Evolutionary conservation across 306 rosid genomes (phyloP).

Genomic region (Abrus pulchellus): DNA sequence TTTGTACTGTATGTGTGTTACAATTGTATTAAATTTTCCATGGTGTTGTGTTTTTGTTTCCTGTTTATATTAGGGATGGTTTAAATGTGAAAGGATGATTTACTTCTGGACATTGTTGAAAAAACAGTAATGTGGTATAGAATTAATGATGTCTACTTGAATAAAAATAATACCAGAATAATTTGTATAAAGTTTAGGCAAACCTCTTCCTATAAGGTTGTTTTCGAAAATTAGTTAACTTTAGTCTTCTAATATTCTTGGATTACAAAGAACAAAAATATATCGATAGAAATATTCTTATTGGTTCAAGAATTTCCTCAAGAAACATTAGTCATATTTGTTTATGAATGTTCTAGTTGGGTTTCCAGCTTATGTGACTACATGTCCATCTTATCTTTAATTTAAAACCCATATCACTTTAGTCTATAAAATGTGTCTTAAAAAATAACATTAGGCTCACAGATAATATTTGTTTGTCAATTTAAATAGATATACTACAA

Average conservation of each 20-base stretch:
- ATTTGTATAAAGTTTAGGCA: too few species aligned
- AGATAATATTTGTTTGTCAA: conserved; percentile 8
- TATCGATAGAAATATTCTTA: neutral
- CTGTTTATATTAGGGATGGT: neutral
- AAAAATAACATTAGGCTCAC: neutral
- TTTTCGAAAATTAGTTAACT: too few species aligned
- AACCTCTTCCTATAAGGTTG: too few species aligned
- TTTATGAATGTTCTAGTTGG: neutral
- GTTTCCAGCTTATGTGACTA: neutral
- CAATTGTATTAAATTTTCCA: neutral
- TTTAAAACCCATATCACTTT: neutral
- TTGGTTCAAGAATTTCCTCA: neutral
- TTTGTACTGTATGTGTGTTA: too few species aligned
- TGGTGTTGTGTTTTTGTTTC: conserved; percentile 6
- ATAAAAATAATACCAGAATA: too few species aligned
- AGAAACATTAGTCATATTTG: neutral
- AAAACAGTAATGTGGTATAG: neutral
- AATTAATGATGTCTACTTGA: neutral
- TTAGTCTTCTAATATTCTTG: too few species aligned
- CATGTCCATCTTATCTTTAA: neutral
- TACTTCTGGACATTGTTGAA: neutral
- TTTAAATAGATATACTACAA: conserved; percentile 78
- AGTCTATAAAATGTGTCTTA: neutral
- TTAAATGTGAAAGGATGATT: neutral
- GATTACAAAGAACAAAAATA: neutral